A percentile compares a stretch with the other conserved stretches of the same genome.
phyloP scores from a whole-genome alignment of 495 filamentous ascomycete genomes.

The Hyaloscypha finlandica region DNA sequence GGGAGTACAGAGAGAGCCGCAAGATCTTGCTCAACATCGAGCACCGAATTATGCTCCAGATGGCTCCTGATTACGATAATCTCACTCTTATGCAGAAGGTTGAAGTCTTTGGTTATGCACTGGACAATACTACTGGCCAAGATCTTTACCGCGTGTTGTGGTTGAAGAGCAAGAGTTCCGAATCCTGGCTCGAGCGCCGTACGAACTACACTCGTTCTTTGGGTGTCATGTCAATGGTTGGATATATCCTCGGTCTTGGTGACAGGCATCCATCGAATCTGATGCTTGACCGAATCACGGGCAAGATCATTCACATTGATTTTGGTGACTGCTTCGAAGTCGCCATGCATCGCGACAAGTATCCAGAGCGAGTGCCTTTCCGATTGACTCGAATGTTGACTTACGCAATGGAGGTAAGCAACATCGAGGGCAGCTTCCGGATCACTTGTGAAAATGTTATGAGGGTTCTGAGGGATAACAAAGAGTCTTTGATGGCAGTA shows the following conservation, averaged over 20 bases:
- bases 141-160: conserved; percentile 97
- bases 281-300: conserved; percentile 93
- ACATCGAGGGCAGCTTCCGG: conserved; percentile 96
- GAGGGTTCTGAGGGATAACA: conserved; percentile 93
- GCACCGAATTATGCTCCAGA: conserved; percentile 98
- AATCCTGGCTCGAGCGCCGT: conserved; percentile 93
- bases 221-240: conserved; percentile 99
- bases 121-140: conserved; percentile 98
- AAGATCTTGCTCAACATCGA: conserved; percentile 99
- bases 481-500: conserved; percentile 97
- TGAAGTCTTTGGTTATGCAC: conserved; percentile 96
- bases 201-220: conserved; percentile 98
- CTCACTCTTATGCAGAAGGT: conserved; percentile 99
- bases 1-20: conserved; percentile 94
- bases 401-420: conserved; percentile 99
- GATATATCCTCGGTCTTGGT: conserved; percentile 95
- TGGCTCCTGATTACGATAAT: conserved; percentile 98
- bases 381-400: conserved; percentile 97
- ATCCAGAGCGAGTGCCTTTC: conserved; percentile 97
- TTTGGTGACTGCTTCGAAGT: conserved; percentile 99
- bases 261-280: conserved; percentile 97
- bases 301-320: conserved; percentile 96
- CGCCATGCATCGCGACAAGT: conserved; percentile 99
- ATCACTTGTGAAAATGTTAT: conserved; percentile 98
- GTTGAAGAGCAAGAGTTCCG: conserved; percentile 97